phyloP scores from a whole-genome alignment of 345 rosid species.

The Syzygium grande region DNA sequence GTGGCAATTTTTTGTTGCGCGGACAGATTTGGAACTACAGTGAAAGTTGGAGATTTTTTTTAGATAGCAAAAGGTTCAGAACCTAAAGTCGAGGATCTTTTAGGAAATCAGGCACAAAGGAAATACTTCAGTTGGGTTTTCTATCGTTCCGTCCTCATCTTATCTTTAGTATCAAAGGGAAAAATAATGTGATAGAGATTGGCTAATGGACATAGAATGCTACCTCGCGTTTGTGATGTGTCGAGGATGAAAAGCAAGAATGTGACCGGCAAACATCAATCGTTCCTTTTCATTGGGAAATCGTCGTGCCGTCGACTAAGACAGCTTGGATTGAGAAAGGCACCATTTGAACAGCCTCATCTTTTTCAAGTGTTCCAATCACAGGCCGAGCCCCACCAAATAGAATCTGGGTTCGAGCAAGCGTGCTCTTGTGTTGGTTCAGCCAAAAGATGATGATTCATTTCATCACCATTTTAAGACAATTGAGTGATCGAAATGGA shows the following conservation, averaged over 20 bases:
- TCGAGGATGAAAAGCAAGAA: neutral
- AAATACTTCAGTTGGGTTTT: too few species aligned
- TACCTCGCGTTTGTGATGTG: neutral
- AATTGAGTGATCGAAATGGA: neutral
- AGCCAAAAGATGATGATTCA: neutral
- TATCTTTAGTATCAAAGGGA: neutral
- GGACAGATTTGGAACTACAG: neutral
- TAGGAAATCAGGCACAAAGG: neutral
- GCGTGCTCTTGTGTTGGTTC: neutral
- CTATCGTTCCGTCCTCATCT: too few species aligned
- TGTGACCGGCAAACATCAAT: neutral
- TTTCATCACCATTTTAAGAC: neutral
- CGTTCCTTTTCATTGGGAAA: neutral
- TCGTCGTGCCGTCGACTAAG: neutral
- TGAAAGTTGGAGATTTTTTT: neutral
- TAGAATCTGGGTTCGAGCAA: neutral
- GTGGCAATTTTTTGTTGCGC: accelerated
- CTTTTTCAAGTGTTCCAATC: neutral
- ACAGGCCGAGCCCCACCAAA: neutral
- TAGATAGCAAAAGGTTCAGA: too few species aligned
- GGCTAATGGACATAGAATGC: neutral
- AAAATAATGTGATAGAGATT: neutral
- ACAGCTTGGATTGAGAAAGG: neutral
- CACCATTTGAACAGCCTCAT: neutral
- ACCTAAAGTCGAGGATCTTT: too few species aligned